These are phyloP conservation scores for Penstemon davidsonii DNA, from an alignment of 257 asterid genomes.

Conservation along the genomic window DNA sequence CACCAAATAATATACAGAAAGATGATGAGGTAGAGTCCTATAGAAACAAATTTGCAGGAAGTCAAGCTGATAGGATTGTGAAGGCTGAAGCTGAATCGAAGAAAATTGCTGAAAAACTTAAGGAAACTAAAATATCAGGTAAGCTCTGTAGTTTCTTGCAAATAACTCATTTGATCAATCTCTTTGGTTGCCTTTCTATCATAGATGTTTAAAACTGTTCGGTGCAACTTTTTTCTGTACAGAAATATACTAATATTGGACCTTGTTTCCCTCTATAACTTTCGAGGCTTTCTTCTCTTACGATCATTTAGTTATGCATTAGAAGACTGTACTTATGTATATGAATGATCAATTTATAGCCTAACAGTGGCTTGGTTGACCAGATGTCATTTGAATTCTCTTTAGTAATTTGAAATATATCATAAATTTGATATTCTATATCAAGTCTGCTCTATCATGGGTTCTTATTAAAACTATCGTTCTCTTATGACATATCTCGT, in stretches of 20 bases:
- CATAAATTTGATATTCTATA: not conserved
- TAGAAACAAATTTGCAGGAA: slow-evolving; percentile 78
- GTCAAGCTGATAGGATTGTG: slow-evolving; percentile 85
- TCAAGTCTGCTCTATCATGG: not conserved
- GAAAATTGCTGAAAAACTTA: slow-evolving; percentile 57
- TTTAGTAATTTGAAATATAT: not conserved
- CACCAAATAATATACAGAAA: slow-evolving; percentile 55
- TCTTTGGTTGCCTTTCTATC: not conserved
- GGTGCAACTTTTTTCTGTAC: not conserved
- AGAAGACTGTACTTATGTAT: not conserved
- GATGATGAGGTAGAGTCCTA: slow-evolving; percentile 67
- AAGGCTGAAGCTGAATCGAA: slow-evolving; percentile 63
- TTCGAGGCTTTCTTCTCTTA: not conserved
- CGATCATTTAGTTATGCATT: not conserved
- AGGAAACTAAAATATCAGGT: slow-evolving; percentile 77
- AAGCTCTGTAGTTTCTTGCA: not conserved
- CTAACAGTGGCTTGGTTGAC: slow-evolving; percentile 7
- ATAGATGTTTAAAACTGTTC: not conserved
- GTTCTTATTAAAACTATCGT: not conserved
- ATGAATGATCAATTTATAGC: slow-evolving; percentile 9
- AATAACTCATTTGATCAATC: not conserved
- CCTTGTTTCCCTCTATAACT: not conserved
- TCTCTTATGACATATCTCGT: slow-evolving; percentile 20
- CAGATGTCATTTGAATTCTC: not conserved
- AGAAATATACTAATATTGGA: not conserved